Evolutionary conservation across 1,284 basidiomycete genomes (phyloP).

Genomic region (Testicularia cyperi): DNA sequence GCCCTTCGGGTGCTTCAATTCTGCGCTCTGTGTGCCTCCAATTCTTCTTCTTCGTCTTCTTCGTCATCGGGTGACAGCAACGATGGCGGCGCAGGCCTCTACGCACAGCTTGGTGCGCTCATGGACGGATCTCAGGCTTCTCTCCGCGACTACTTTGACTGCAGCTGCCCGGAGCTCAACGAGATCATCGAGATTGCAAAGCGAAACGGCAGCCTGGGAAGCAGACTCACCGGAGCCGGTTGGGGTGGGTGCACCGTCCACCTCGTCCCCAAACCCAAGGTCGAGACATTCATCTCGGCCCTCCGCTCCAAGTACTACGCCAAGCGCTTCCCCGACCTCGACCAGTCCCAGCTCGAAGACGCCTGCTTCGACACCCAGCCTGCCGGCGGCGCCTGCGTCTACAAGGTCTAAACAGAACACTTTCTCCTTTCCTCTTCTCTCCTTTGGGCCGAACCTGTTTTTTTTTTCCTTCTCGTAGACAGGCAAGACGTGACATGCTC

Average conservation of each 20-base stretch:
- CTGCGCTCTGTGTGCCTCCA: conserved; percentile 27
- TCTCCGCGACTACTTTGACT: conserved; percentile 47
- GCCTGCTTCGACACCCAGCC: conserved; percentile 55
- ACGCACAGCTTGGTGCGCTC: conserved; percentile 42
- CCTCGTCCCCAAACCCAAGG: conserved; percentile 49
- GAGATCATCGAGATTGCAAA: conserved; percentile 50
- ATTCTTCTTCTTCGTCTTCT: neutral
- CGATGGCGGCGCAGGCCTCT: conserved; percentile 15
- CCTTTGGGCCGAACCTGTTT: too few species aligned
- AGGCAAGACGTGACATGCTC: too few species aligned
- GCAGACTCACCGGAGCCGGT: conserved; percentile 54
- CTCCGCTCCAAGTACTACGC: conserved; percentile 42
- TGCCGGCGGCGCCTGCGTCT: conserved; percentile 54
- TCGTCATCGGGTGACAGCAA: too few species aligned
- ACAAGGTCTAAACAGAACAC: conserved; percentile 16
- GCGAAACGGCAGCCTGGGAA: conserved; percentile 47
- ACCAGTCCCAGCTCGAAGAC: conserved; percentile 34
- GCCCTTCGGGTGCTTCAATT: conserved; percentile 50
- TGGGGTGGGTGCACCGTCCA: conserved; percentile 59
- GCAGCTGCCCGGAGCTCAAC: conserved; percentile 52
- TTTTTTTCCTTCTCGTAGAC: too few species aligned
- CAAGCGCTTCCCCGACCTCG: conserved; percentile 33
- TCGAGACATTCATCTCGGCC: conserved; percentile 38
- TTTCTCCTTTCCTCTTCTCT: too few species aligned
- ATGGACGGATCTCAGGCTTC: conserved; percentile 53